Evolutionary conservation across 495 filamentous ascomycete species (phyloP).

Genomic region (Jackrogersella minutella): DNA sequence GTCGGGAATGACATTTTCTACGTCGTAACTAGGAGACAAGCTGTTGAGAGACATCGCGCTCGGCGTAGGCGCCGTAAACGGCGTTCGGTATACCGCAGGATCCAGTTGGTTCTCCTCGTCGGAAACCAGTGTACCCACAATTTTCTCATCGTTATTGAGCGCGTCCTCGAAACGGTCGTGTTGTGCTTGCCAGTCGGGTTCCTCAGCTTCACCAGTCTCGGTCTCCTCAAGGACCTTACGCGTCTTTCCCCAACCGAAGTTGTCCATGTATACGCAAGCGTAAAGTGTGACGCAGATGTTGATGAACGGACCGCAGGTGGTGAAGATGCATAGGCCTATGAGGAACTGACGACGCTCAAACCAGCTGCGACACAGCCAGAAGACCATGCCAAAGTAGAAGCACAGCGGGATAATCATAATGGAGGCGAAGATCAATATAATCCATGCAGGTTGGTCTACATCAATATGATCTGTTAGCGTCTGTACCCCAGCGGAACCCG

Average conservation of each 20-base stretch:
- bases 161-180: conserved; percentile 24
- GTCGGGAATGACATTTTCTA: neutral
- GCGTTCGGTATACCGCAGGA: conserved; percentile 30
- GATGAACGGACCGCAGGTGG: conserved; percentile 38
- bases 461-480: neutral
- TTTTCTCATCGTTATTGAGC: conserved; percentile 29
- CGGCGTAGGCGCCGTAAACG: conserved; percentile 21
- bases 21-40: neutral
- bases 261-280: conserved; percentile 39
- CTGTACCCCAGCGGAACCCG: neutral
- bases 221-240: conserved; percentile 40
- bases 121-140: conserved; percentile 26
- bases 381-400: conserved; percentile 30
- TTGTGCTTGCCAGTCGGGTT: conserved; percentile 20
- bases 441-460: conserved; percentile 33
- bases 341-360: conserved; percentile 38
- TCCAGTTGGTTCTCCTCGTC: conserved; percentile 37
- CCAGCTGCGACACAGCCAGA: conserved; percentile 38
- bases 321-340: conserved; percentile 30
- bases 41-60: neutral
- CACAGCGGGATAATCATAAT: conserved; percentile 40
- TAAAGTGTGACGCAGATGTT: conserved; percentile 44
- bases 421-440: conserved; percentile 43
- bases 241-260: conserved; percentile 49
- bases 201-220: conserved; percentile 40